Evolutionary conservation across 2,329 filamentous ascomycete species (phyloP), one percentile per base, ranked within the genome.

Genomic region (Chaetomiaceae sp.): DNA sequence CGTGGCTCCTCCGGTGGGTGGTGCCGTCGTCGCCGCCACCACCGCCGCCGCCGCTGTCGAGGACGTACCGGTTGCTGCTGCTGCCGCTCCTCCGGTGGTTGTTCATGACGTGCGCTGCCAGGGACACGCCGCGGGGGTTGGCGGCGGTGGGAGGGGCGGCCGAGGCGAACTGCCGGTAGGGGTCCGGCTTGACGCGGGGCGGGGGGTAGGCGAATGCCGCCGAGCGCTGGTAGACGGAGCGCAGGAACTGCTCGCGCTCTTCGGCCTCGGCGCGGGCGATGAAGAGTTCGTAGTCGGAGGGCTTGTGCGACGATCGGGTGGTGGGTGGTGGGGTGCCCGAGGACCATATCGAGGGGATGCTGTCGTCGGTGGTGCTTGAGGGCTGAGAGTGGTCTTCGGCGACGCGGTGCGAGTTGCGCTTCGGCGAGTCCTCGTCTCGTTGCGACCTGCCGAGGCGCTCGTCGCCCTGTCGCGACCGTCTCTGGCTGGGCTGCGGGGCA

Each of bases 201-300:
- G 38, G 23, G 16, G 50, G 17, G 13, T 41, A 25, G 3, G 37
- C 49, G 1, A 27, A 27, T 27, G 25, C 25, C 25, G 55, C 48
- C 2, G 54, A 55, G 13, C 55, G 56, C 12, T 58, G 58, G 14
- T 57, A 55, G 3, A 61, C 45, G 20, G 47, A 58, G 16, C 57
- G 61, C 44, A 57, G 42, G 12, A 60, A 48, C 20, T 57, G 44
- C 9, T 61, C 60, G 30, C 58, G 57, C 7, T 64, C 64, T 3
- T 60, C 48, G 5, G 56, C 62, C 37, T 61, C 56, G 19, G 64
- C 64, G 16, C 55, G 57, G 5, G 60, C 58, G 9, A 66, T 43
- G 39, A 66, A 66, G 1, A 55, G 46, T 39, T 66, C 61, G 37
- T 57, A 66, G 48, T 66, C 64, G 12, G 53, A 48, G 2, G 42